Percentiles rank a stretch among this genome's conserved stretches.
These are phyloP conservation scores for Epichloe brachyelytri DNA, from an alignment of 2,329 filamentous ascomycete genomes.

Conservation along the genomic window DNA sequence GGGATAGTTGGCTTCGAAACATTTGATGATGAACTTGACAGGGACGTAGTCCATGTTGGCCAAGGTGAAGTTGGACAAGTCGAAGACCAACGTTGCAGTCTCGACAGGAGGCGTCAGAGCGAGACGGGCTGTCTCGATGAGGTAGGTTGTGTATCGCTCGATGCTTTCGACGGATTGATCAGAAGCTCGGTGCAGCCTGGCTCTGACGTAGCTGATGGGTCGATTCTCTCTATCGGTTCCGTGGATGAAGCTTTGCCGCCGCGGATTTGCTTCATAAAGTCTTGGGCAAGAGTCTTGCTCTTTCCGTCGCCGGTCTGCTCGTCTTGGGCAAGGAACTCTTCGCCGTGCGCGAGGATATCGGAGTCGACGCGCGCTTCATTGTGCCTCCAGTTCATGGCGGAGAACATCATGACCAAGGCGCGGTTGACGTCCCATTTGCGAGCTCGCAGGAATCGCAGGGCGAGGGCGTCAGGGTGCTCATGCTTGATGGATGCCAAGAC, in stretches of 20 bases:
- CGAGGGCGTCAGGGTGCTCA: conserved; percentile 25
- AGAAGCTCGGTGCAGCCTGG: conserved; percentile 19
- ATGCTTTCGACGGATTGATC: conserved; percentile 21
- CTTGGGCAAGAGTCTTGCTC: conserved; percentile 3
- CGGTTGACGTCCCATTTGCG: conserved; percentile 28
- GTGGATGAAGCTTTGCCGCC: conserved; percentile 26
- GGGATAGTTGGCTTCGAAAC: conserved; percentile 67
- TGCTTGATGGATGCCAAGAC: conserved; percentile 8
- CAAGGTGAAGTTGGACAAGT: conserved; percentile 58
- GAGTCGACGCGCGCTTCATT: conserved; percentile 18
- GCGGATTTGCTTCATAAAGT: conserved; percentile 24
- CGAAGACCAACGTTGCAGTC: conserved; percentile 44
- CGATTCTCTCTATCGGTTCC: conserved; percentile 22
- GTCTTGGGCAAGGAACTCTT: conserved; percentile 16
- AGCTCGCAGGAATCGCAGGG: conserved; percentile 27
- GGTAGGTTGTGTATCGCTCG: conserved; percentile 26
- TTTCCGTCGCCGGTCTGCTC: conserved; percentile 14
- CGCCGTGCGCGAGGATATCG: conserved; percentile 20
- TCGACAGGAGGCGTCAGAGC: conserved; percentile 8
- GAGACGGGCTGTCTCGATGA: conserved; percentile 21
- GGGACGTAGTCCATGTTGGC: conserved; percentile 67
- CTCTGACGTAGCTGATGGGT: conserved; percentile 24
- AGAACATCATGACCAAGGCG: conserved; percentile 25
- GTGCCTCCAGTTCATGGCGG: conserved; percentile 24
- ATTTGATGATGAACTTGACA: conserved; percentile 69